Evolutionary conservation across 2,329 filamentous ascomycete genomes (phyloP).

Genomic region (Colletotrichum viniferum): DNA sequence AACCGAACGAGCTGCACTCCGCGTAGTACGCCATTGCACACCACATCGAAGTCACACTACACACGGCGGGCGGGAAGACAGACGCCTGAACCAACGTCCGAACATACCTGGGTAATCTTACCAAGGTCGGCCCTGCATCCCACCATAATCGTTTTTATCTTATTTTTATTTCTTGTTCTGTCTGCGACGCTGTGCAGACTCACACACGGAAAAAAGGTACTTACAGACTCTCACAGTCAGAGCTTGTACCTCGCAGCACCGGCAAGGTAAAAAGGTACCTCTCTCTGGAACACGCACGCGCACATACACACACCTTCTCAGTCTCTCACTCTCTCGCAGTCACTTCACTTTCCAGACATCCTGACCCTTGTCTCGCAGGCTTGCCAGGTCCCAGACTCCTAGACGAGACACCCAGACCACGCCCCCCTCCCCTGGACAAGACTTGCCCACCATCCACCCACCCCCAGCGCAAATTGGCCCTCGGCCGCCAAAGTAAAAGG

Average conservation of each 20-base stretch:
- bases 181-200: neutral
- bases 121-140: constrained; percentile 12
- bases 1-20: neutral
- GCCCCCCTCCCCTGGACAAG: neutral
- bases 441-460: neutral
- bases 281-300: neutral
- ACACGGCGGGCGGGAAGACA: neutral
- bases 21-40: neutral
- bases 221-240: neutral
- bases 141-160: neutral
- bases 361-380: constrained; percentile 8
- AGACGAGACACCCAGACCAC: neutral
- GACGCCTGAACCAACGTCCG: constrained; percentile 12
- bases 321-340: neutral
- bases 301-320: neutral
- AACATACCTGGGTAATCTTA: constrained; percentile 14
- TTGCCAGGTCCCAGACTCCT: constrained; percentile 8
- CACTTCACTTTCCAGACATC: neutral
- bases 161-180: neutral
- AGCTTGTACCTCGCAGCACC: neutral
- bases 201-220: neutral
- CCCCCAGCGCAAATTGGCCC: constrained; percentile 16
- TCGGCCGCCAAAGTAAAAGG: neutral
- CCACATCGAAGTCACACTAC: neutral
- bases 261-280: neutral